These are phyloP conservation scores for grape (Vitis vinifera) DNA, from an alignment of 164 flowering plant genomes.

Conservation along the genomic window DNA sequence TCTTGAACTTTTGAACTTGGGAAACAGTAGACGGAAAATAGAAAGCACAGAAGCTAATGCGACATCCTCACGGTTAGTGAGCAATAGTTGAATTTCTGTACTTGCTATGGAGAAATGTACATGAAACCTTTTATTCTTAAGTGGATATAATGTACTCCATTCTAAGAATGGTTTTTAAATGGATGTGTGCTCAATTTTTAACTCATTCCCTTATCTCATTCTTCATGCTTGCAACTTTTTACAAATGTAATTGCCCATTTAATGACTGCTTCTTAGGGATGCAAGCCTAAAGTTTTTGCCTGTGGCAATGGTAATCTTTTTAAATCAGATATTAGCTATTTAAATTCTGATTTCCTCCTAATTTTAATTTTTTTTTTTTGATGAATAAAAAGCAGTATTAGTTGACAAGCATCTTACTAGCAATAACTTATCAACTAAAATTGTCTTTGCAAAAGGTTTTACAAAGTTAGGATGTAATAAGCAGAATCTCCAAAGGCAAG, in stretches of 20 bases:
- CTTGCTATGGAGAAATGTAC: not conserved
- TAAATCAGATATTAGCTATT: no score
- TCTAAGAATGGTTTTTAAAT: no score
- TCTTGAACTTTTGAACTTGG: slow-evolving; percentile 82
- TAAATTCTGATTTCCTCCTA: not conserved
- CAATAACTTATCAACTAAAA: not conserved
- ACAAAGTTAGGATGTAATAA: not conserved
- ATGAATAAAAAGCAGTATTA: no score
- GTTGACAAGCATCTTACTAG: not conserved
- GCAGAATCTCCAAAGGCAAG: not conserved
- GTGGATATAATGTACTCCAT: no score
- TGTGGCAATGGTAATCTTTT: no score
- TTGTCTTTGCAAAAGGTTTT: not conserved
- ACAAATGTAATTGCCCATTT: no score
- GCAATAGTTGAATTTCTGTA: not conserved
- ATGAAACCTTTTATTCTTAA: no score
- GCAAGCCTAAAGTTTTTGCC: no score
- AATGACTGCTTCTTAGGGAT: no score
- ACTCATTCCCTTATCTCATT: no score
- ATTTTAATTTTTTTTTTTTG: not conserved
- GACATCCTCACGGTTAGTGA: slow-evolving; percentile 81
- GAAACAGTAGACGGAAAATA: slow-evolving; percentile 88
- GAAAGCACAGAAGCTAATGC: slow-evolving; percentile 91
- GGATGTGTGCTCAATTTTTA: no score
- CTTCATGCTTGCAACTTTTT: no score